phyloP scores from a whole-genome alignment of 257 asterid genomes.

The Capsicum pubescens region DNA sequence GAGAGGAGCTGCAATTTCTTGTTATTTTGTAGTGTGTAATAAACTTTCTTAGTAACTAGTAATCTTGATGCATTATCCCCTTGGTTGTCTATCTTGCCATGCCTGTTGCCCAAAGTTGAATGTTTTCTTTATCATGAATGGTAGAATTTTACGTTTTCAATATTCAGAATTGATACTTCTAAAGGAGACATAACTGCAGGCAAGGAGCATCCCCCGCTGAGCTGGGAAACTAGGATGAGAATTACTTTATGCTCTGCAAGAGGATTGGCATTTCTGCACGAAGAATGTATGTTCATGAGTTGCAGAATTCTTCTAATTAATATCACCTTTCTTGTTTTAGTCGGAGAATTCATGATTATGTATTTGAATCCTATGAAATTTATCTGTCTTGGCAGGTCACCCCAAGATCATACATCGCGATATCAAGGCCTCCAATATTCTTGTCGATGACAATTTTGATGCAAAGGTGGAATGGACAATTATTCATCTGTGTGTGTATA shows the following conservation, averaged over 20 bases:
- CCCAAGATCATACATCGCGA: slow-evolving; percentile 92
- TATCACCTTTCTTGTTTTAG: slow-evolving; percentile 25
- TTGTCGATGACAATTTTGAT: slow-evolving; percentile 74
- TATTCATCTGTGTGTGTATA: background rate
- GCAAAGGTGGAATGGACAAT: slow-evolving; percentile 58
- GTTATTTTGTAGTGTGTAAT: background rate
- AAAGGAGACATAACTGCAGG: slow-evolving; percentile 49
- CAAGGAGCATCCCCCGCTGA: slow-evolving; percentile 57
- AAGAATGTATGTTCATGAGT: slow-evolving; percentile 66
- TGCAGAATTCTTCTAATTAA: slow-evolving; percentile 28
- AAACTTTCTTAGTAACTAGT: background rate
- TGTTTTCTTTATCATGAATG: background rate
- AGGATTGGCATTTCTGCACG: slow-evolving; percentile 85
- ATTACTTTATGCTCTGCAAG: slow-evolving; percentile 84
- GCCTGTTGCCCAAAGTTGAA: background rate
- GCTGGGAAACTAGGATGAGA: slow-evolving; percentile 79
- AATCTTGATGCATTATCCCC: slow-evolving; percentile 14
- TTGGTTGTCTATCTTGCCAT: slow-evolving; percentile 14
- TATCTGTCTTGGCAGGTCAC: slow-evolving; percentile 58
- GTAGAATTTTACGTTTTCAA: background rate
- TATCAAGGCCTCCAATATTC: slow-evolving; percentile 89
- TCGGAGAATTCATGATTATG: background rate
- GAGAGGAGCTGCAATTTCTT: background rate
- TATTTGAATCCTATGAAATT: slow-evolving; percentile 29
- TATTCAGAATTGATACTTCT: background rate